Evolutionary conservation across 768 basidiomycete species (phyloP), one percentile per base, ranked within the genome.

Genomic region (Boletellus emodensis): DNA sequence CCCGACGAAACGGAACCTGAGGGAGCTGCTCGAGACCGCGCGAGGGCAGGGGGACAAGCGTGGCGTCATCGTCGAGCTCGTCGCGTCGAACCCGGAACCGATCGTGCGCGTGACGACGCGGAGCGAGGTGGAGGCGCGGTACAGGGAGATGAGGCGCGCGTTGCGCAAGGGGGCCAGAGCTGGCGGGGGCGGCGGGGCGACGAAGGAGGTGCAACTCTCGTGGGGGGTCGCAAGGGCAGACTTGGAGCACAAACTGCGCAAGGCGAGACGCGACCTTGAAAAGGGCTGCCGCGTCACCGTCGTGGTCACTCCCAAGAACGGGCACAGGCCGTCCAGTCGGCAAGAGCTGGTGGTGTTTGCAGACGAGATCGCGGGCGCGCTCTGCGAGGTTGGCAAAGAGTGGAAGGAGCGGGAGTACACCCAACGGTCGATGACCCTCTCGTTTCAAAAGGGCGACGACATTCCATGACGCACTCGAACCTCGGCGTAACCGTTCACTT

Each of bases 161-260:
- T 49, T 36, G 55, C 66, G 40, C 62, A 69, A 45, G 64, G 73
- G 51, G 51, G 63, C 18, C 46, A 61, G 54, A 26, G 24, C 24
- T 26, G 24, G 24, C 24, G 24, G 24, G 51, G 59, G 49, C 10
- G 59, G 49, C 10, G 62, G 61, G 52, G 69, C 68, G 54, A 61
- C 70, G 47, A 90, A 90, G 71, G 84, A 88, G 70, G 71, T 89
- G 5, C 84, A 87, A 67, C 61, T 92, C 40, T 81, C 83, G 12
- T 92, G 88, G 86, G 74, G 72, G 3, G 77, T 83, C 12, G 79
- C 71, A 7, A 55, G 63, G 28, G 78, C 74, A 7, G 90, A 93
- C 59, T 59, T 84, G 17, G 72, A 72, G 34, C 84, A 85, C 65
- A 91, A 89, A 64, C 51, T 91, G 32, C 72, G 70, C 46, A 84